phyloP scores from a whole-genome alignment of 2,329 filamentous ascomycete species.

The Monosporascus sp. region DNA sequence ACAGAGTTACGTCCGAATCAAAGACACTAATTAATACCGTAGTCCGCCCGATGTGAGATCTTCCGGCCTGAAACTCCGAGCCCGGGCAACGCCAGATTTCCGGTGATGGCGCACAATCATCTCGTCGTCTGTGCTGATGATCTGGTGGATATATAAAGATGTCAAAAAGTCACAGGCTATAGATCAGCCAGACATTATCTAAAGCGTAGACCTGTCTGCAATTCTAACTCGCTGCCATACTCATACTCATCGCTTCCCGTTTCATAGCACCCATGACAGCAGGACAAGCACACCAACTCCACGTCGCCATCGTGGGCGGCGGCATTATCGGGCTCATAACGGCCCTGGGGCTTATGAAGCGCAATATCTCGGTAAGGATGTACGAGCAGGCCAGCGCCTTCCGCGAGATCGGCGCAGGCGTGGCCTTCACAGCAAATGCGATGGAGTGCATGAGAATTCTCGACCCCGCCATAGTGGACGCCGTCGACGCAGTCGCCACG shows the following conservation, averaged over 20 bases:
- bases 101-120: too few species aligned
- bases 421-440: conserved; percentile 18
- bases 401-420: conserved; percentile 20
- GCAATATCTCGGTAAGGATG: conserved; percentile 12
- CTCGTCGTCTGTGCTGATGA: too few species aligned
- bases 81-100: too few species aligned
- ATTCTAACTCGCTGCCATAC: too few species aligned
- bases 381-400: conserved; percentile 17
- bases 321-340: conserved; percentile 17
- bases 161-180: too few species aligned
- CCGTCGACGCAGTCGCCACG: conserved; percentile 10
- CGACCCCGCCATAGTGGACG: conserved; percentile 12
- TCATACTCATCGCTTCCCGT: not conserved
- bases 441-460: conserved; percentile 16
- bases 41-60: too few species aligned
- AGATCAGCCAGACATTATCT: too few species aligned
- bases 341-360: conserved; percentile 14
- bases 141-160: too few species aligned
- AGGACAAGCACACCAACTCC: not conserved
- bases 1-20: too few species aligned
- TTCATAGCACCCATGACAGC: not conserved
- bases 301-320: conserved; percentile 18
- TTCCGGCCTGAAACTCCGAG: too few species aligned
- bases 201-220: too few species aligned
- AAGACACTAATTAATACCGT: too few species aligned